phyloP scores from a whole-genome alignment of 2,329 filamentous ascomycete genomes.

The Xylariaceae sp. region DNA sequence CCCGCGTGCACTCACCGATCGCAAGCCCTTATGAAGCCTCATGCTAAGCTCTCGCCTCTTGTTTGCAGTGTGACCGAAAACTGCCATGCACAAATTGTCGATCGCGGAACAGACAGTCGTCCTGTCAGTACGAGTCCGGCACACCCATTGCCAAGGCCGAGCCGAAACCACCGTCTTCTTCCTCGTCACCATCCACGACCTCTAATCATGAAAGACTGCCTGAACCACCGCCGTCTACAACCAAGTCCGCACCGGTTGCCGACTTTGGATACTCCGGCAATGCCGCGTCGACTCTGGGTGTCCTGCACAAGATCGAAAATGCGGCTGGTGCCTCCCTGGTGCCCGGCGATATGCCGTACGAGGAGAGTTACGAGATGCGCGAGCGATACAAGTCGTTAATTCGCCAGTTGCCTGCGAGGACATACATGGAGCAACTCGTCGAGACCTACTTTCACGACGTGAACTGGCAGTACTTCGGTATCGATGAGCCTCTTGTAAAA shows the following conservation, averaged over 20 bases:
- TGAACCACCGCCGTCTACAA: conserved; percentile 28
- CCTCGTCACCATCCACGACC: conserved; percentile 22
- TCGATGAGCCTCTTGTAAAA: conserved; percentile 50
- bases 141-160: conserved; percentile 39
- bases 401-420: conserved; percentile 51
- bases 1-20: conserved; percentile 2
- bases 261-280: conserved; percentile 51
- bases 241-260: conserved; percentile 39
- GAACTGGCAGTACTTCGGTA: conserved; percentile 54
- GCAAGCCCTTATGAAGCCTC: conserved; percentile 5
- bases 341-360: conserved; percentile 29
- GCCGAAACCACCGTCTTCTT: conserved; percentile 21
- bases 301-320: conserved; percentile 51
- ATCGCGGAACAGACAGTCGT: conserved; percentile 49
- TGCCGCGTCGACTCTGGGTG: conserved; percentile 47
- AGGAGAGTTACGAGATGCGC: conserved; percentile 40
- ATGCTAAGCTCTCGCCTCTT: conserved; percentile 16
- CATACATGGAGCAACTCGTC: conserved; percentile 50
- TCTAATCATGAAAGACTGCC: conserved; percentile 17
- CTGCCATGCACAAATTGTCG: conserved; percentile 56
- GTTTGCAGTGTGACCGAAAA: conserved; percentile 50
- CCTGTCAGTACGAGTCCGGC: conserved; percentile 54
- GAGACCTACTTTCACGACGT: conserved; percentile 52
- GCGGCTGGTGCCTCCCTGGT: conserved; percentile 35
- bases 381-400: conserved; percentile 56